Evolutionary conservation across 2,329 filamentous ascomycete genomes (phyloP).

Genomic region (Diaporthe capsici): DNA sequence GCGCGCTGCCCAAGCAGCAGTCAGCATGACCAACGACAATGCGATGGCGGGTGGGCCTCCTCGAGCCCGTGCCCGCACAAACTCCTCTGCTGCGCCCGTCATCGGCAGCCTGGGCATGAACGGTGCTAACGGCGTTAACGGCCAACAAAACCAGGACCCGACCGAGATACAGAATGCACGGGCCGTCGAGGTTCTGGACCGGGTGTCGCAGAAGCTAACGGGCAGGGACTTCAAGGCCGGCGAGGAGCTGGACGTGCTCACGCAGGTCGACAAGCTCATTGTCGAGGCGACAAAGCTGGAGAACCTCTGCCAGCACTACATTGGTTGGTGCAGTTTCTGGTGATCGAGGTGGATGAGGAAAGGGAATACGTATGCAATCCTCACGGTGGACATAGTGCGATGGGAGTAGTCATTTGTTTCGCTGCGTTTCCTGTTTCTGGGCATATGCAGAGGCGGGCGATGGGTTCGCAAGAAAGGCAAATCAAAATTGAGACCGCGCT

Average conservation of each 20-base stretch:
- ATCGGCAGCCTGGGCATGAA: constrained; percentile 50
- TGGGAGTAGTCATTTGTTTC: background rate
- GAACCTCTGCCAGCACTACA: constrained; percentile 98
- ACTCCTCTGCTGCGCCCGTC: constrained; percentile 63
- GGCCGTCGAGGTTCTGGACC: constrained; percentile 89
- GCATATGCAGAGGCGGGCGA: constrained; percentile 2
- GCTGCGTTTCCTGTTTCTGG: background rate
- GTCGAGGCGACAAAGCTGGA: constrained; percentile 96
- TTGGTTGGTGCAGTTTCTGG: constrained; percentile 99
- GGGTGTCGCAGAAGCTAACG: constrained; percentile 96
- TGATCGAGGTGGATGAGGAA: constrained; percentile 56
- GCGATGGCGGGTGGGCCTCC: constrained; percentile 62
- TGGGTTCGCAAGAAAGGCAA: constrained; percentile 2
- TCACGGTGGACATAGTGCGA: background rate
- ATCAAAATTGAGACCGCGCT: constrained; percentile 14
- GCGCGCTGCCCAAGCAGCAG: constrained; percentile 60
- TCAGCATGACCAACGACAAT: constrained; percentile 47
- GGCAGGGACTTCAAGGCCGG: constrained; percentile 90
- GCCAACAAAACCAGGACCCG: constrained; percentile 55
- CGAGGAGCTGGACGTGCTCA: constrained; percentile 86
- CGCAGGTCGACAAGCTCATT: constrained; percentile 95
- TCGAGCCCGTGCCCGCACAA: constrained; percentile 69
- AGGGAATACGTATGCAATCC: background rate
- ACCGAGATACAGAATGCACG: constrained; percentile 92
- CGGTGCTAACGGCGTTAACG: constrained; percentile 54